These are phyloP conservation scores for Aureobasidium uvarum DNA, from an alignment of 2,329 filamentous ascomycete genomes.

Conservation along the genomic window DNA sequence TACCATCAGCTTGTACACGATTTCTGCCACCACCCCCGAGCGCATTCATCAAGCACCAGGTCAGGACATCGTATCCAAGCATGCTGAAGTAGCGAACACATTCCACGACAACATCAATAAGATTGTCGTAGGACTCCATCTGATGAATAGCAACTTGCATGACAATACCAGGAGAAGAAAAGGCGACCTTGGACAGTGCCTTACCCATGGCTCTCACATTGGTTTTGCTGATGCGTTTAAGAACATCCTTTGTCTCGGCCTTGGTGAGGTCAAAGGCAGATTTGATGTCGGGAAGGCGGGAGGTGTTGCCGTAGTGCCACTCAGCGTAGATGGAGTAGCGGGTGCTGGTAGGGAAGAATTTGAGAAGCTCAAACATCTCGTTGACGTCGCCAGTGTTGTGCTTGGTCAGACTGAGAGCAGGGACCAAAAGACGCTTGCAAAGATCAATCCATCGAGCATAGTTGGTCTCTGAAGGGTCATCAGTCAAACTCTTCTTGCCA, in stretches of 20 bases:
- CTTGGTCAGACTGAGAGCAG: constrained; percentile 80
- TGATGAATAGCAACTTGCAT: constrained; percentile 86
- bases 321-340: constrained; percentile 90
- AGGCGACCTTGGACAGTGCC: constrained; percentile 85
- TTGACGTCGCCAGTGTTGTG: constrained; percentile 81
- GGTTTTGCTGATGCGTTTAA: constrained; percentile 86
- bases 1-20: constrained; percentile 61
- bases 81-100: constrained; percentile 92
- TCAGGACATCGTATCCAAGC: constrained; percentile 87
- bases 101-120: constrained; percentile 92
- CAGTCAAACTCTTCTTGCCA: constrained; percentile 68
- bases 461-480: constrained; percentile 70
- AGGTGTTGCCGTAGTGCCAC: constrained; percentile 81
- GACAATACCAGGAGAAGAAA: constrained; percentile 84
- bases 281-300: constrained; percentile 72
- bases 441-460: constrained; percentile 78
- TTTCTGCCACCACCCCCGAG: constrained; percentile 58
- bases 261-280: constrained; percentile 73
- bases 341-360: constrained; percentile 69
- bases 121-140: constrained; percentile 89
- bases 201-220: constrained; percentile 85
- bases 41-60: constrained; percentile 83
- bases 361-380: constrained; percentile 80
- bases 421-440: constrained; percentile 78
- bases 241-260: constrained; percentile 75